These are phyloP conservation scores for Acidiella bohemica DNA, from an alignment of 495 filamentous ascomycete genomes.

Conservation along the genomic window DNA sequence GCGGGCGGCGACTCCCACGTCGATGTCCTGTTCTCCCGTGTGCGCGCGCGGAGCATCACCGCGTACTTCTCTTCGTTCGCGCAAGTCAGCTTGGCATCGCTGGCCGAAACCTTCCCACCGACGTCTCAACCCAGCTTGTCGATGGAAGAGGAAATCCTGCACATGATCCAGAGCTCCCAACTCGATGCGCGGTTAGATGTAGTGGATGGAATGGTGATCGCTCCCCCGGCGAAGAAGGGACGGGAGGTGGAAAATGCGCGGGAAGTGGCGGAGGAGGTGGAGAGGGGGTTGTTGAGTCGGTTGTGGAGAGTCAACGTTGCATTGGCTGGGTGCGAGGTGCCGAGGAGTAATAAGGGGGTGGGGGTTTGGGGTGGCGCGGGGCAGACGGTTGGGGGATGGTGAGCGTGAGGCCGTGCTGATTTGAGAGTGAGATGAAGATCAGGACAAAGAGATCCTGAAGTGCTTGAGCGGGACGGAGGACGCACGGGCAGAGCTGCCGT, in stretches of 20 bases:
- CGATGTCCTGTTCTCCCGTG: constrained; percentile 48
- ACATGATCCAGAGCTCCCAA: constrained; percentile 56
- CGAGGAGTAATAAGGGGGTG: constrained; percentile 20
- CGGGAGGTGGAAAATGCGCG: constrained; percentile 56
- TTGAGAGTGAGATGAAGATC: too few species aligned
- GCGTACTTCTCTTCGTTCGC: constrained; percentile 53
- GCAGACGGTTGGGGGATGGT: too few species aligned
- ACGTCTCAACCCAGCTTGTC: constrained; percentile 32
- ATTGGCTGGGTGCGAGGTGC: constrained; percentile 62
- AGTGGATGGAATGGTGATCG: constrained; percentile 62
- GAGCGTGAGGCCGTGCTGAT: too few species aligned
- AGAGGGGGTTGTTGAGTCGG: constrained; percentile 57
- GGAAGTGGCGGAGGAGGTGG: constrained; percentile 53
- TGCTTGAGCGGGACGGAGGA: too few species aligned
- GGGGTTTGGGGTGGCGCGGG: not conserved
- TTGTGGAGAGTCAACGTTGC: constrained; percentile 62
- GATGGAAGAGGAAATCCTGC: constrained; percentile 62
- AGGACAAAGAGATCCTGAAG: too few species aligned
- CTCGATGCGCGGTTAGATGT: constrained; percentile 77
- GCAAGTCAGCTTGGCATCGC: constrained; percentile 28
- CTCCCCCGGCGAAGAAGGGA: constrained; percentile 48
- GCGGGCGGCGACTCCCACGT: constrained; percentile 52
- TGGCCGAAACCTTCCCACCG: constrained; percentile 26
- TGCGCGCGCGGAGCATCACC: constrained; percentile 81
- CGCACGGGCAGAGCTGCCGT: too few species aligned